Conservation (phyloP, 805 yeast genomes). For the Groenewaldozyma salmanticensis region DNA sequence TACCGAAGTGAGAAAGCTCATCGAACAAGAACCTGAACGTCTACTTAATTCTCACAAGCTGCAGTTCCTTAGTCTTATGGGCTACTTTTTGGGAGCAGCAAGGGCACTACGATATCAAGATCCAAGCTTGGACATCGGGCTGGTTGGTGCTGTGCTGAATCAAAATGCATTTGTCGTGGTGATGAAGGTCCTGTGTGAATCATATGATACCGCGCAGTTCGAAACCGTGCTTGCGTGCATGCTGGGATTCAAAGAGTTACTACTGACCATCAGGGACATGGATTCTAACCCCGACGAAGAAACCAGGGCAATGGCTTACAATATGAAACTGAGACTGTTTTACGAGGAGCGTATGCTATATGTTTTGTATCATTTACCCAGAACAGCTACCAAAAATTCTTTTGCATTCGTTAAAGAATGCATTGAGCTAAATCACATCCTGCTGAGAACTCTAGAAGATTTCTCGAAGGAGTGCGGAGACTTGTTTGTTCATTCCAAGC, state of each 20-base stretch:
- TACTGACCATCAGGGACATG: constrained; percentile 37
- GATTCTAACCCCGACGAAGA: constrained; percentile 34
- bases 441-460: constrained; percentile 58
- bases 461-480: constrained; percentile 49
- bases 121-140: constrained; percentile 22
- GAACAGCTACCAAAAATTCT: constrained; percentile 53
- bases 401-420: constrained; percentile 50
- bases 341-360: constrained; percentile 52
- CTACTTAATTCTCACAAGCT: constrained; percentile 20
- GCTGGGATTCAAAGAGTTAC: constrained; percentile 54
- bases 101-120: constrained; percentile 23
- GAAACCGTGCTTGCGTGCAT: constrained; percentile 55
- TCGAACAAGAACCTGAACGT: constrained; percentile 31
- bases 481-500: constrained; percentile 38
- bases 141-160: constrained; percentile 38
- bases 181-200: constrained; percentile 32
- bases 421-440: constrained; percentile 54
- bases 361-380: constrained; percentile 49
- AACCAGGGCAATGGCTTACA: constrained; percentile 43
- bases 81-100: constrained; percentile 74
- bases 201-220: constrained; percentile 24
- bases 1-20: constrained; percentile 38
- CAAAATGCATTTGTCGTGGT: constrained; percentile 52
- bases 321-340: constrained; percentile 59
- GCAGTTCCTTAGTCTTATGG: constrained; percentile 48